Conservation (phyloP, 2,329 filamentous ascomycete species). For the Tolypocladium inflatum region DNA sequence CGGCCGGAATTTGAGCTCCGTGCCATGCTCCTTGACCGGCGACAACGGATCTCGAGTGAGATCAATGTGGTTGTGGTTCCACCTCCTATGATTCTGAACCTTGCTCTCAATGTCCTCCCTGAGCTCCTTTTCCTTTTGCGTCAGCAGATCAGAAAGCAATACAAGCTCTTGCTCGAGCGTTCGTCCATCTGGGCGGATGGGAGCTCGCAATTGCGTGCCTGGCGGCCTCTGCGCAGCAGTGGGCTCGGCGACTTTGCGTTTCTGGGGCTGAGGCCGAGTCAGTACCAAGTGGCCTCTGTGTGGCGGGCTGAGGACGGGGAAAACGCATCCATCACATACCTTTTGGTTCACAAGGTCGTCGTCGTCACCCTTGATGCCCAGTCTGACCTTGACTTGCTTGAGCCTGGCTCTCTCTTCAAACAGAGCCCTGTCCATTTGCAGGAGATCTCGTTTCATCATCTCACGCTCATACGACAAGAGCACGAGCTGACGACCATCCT, state of each 20-base stretch:
- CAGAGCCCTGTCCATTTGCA: slow-evolving; percentile 64
- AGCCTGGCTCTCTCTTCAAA: slow-evolving; percentile 76
- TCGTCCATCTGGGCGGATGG: slow-evolving; percentile 61
- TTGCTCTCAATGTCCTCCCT: slow-evolving; percentile 77
- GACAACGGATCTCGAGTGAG: slow-evolving; percentile 78
- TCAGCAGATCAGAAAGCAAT: slow-evolving; percentile 64
- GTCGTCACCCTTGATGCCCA: slow-evolving; percentile 86
- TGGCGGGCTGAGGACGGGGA: neutral
- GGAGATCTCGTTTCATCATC: slow-evolving; percentile 64
- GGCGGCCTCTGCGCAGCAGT: slow-evolving; percentile 52
- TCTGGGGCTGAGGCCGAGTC: slow-evolving; percentile 50
- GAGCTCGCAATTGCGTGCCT: slow-evolving; percentile 57
- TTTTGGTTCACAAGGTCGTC: slow-evolving; percentile 93
- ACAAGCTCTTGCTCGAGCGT: slow-evolving; percentile 70
- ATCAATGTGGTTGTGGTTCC: slow-evolving; percentile 87
- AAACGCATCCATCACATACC: slow-evolving; percentile 38
- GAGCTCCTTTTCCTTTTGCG: slow-evolving; percentile 75
- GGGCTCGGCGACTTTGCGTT: slow-evolving; percentile 55
- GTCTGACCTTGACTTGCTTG: slow-evolving; percentile 79
- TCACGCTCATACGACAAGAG: slow-evolving; percentile 73
- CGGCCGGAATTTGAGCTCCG: slow-evolving; percentile 56
- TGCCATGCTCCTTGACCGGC: slow-evolving; percentile 57
- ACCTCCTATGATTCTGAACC: slow-evolving; percentile 78
- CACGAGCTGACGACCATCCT: slow-evolving; percentile 77
- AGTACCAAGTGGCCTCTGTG: slow-evolving; percentile 15